Base-by-base conservation (phyloP, 2,329 filamentous ascomycete species). In the Epichloe baconii region DNA sequence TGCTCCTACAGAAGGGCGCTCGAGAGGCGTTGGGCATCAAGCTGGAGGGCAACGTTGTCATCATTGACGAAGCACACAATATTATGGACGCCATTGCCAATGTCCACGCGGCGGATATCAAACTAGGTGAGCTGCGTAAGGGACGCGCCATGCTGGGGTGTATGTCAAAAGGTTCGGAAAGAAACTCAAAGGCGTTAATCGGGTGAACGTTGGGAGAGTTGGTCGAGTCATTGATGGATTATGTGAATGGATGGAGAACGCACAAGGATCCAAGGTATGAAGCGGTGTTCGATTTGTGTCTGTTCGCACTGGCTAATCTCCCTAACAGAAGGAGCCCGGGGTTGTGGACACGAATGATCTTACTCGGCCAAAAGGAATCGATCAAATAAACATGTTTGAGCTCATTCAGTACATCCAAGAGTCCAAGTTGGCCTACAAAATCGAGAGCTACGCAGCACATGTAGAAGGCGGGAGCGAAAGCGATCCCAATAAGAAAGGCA, bases 1-100 rank as follows among this genome's bases (percentile, higher is more conserved):
- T 98, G 6, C 75, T 98, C 0, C 72, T 98, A 3, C 93, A 97
- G 61, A 86, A 83, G 59, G 86, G 82, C 4, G 90, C 93, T 0
- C 77, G 93, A 47, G 90, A 97, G 54, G 89, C 93, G 0, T 74
- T 98, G 0, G 85, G 86, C 0, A 82, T 98, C 43, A 91, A 85
- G 23, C 68, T 98, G 8, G 89, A 94, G 59, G 82, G 83, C 5
- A 93, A 95, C 61, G 75, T 98, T 0, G 82, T 98, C n/a, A 86
- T 98, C 26, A 87, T 98, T 46, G 93, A 98, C 58, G 93, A 98
- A 71, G 93, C 93, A 0, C 93, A 98, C 64, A 98, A 98, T 62
- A 79, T 98, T 49, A 95, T 96, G 85, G 90, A 96, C 64, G 89
- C 91, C 0, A 88, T 98, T 44, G 80, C 88, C 15, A 85, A 83